Evolutionary conservation across 139 green algal genomes (phyloP), one percentile per base, ranked within the genome.

Genomic region (Chlamydomonas schloesseri): DNA sequence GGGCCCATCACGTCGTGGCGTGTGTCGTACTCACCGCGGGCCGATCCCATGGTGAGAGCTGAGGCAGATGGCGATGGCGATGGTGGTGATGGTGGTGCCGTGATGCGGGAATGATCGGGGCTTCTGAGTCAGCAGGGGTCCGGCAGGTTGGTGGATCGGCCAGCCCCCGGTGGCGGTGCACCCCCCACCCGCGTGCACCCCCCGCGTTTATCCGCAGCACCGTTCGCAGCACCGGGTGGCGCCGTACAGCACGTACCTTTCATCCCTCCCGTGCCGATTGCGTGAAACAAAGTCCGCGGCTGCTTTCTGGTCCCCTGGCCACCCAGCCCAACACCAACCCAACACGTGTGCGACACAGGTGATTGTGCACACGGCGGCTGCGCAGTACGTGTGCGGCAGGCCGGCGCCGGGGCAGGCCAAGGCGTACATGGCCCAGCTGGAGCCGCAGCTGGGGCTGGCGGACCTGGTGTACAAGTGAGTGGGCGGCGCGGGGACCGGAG

Each of bases 391-490:
- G 42, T 86, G 86, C 37, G n/a, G 76, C 37, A 91, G 87, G 64
- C 88, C 94, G 21, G 15, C 80, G 24, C 17, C 72, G 6, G 42
- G 42, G 6, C 6, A 5, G 6, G 42, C 42, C 42, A 50, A 8
- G 36, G 6, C 58, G 15, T 96, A 94, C 91, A 93, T 92, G 76
- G 94, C 95, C 89, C 46, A 91, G 24, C 93, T 87, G 31, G 65
- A 62, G 0, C 71, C 87, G 76, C 93, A 96, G 83, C 77, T 93
- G 2, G 88, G 85, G 33, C 91, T 97, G 60, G 70, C 65, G 34
- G 72, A 83, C 71, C 83, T 90, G 72, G 86, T 92, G 47, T 84
- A 91, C 68, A 58, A 89, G 53, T 93, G 90, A 6, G 77, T 97
- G 64, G 84, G 83, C 36, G 62, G 90, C 18, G 78, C n/a, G n/a